Base-by-base conservation (phyloP, 169 alveolate genomes). In the Nephromyces sp. region DNA sequence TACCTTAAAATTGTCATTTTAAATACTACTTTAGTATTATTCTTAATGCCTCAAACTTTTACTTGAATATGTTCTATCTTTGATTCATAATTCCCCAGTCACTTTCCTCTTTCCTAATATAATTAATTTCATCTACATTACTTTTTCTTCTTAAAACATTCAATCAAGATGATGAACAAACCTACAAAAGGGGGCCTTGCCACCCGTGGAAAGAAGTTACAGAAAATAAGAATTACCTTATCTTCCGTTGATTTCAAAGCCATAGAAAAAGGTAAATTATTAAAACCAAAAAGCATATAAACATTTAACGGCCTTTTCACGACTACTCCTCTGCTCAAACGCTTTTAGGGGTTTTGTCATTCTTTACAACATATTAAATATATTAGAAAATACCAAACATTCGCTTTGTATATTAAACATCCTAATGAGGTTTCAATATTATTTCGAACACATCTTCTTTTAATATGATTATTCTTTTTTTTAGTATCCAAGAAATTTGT, bases 401-500 rank as follows among this genome's bases (percentile, higher is more conserved):
- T 64, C 6, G 3, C n/a, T 64, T 62, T 25, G 33, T 15, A 34
- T 2, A n/a, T 33, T 34, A 15, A 21, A 27, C 24, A 28, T n/a
- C 31, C 3, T 28, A 28, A 28, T 22, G 6, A 3, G 71, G 4
- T 68, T 53, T 8, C 31, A 24, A 43, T 70, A 21, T 35, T 24
- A 6, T 22, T n/a, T n/a, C 6, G 6, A 0, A 82, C 77, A 33
- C 30, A 22, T 52, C 31, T 52, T 69, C 27, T 2, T 15, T 52
- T n/a, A 69, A 35, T 29, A 1, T 6, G 22, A 3, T 52, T 52
- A 33, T 32, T 24, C n/a, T 8, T 71, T 2, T 24, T 0, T 51
- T 66, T 83, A 90, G 97, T 93, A 32, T 91, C 96, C 87, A 69
- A 95, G 66, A 97, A 92, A 74, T 82, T 95, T 68, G 89, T 95